Evolutionary conservation across 768 basidiomycete genomes (phyloP).

Genomic region (Cantharellus anzutake): DNA sequence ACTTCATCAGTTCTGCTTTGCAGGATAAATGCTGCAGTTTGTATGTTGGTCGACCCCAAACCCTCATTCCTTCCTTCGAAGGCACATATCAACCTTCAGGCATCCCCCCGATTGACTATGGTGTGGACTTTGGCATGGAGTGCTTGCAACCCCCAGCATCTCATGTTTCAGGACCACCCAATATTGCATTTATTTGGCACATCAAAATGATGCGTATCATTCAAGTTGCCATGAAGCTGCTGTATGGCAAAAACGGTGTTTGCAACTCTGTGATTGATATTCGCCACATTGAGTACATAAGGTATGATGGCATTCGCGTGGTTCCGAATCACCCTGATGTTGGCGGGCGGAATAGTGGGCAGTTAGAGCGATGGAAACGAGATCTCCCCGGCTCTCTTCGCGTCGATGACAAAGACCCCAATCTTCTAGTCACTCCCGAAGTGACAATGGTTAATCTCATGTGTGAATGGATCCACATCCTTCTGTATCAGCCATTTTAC

Average conservation of each 20-base stretch:
- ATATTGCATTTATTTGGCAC: not conserved
- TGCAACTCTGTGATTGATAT: too few species aligned
- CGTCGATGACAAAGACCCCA: not conserved
- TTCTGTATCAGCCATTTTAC: not conserved
- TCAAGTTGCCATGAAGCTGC: not conserved
- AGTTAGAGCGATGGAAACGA: not conserved
- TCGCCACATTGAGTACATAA: too few species aligned
- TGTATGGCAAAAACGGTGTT: not conserved
- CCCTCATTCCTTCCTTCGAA: not conserved
- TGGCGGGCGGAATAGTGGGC: too few species aligned
- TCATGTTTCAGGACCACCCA: too few species aligned
- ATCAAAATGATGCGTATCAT: not conserved
- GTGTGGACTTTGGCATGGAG: too few species aligned
- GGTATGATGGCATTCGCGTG: too few species aligned
- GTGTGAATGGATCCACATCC: not conserved
- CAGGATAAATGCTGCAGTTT: conserved; percentile 47
- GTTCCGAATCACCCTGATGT: too few species aligned
- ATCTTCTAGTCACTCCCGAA: not conserved
- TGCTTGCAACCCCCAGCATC: too few species aligned
- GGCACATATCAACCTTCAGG: too few species aligned
- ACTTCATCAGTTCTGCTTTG: not conserved
- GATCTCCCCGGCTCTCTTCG: not conserved
- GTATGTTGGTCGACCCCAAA: conserved; percentile 37
- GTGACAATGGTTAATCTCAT: not conserved
- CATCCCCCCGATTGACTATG: too few species aligned